phyloP scores from a whole-genome alignment of 257 asterid genomes.

The Knoxia roxburghii region DNA sequence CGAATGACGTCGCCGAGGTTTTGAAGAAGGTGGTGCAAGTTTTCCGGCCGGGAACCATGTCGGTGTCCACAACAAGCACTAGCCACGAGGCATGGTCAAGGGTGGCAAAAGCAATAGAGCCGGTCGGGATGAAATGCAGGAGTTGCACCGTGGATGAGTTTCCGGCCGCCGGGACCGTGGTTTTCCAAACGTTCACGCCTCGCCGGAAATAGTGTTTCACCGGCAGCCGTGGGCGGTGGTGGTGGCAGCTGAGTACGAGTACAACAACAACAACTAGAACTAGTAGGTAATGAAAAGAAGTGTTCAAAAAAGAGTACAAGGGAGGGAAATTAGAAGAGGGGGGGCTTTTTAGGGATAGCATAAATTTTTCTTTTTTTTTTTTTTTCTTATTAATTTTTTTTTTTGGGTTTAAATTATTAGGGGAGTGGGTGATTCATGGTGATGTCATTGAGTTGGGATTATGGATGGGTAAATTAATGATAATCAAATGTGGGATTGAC shows the following conservation, averaged over 20 bases:
- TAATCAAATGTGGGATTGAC: constrained; percentile 35
- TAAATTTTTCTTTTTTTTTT: constrained; percentile 23
- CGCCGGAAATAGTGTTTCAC: constrained; percentile 44
- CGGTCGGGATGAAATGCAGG: constrained; percentile 66
- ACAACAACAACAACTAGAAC: not conserved
- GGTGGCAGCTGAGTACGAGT: constrained; percentile 2
- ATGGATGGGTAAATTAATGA: constrained; percentile 24
- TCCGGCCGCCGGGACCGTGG: constrained; percentile 55
- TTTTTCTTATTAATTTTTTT: not conserved
- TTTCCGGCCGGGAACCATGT: constrained; percentile 64
- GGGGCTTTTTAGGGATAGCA: constrained; percentile 35
- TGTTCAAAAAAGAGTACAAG: constrained; percentile 23
- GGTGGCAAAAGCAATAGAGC: constrained; percentile 54
- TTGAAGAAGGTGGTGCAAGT: constrained; percentile 55
- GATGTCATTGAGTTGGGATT: constrained; percentile 35
- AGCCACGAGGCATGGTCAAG: constrained; percentile 50
- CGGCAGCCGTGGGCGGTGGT: not conserved
- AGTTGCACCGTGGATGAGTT: constrained; percentile 66
- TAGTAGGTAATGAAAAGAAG: constrained; percentile 16
- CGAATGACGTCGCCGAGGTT: constrained; percentile 30
- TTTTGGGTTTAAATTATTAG: constrained; percentile 8
- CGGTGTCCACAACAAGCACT: constrained; percentile 62
- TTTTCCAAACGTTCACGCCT: constrained; percentile 59
- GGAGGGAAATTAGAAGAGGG: constrained; percentile 22
- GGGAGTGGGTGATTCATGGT: constrained; percentile 40